A percentile compares a stretch with the other conserved stretches of the same genome.
These are phyloP conservation scores for Meyerozyma carpophila DNA, from an alignment of 1,139 yeast species.

Conservation along the genomic window DNA sequence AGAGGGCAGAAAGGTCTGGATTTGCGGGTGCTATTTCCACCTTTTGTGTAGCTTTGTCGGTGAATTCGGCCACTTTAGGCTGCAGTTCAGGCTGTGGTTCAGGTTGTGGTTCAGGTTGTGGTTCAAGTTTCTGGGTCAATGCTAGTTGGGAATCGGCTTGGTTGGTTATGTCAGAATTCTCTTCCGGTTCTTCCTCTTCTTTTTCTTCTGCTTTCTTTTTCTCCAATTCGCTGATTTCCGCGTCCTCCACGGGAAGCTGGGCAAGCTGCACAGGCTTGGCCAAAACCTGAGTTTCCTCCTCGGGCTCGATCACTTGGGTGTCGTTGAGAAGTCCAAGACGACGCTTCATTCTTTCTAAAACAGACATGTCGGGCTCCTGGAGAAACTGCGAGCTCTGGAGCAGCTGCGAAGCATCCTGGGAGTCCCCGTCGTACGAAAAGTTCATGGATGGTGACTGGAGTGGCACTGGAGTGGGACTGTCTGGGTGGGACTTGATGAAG, in stretches of 20 bases:
- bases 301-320: background rate
- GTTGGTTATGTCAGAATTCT: background rate
- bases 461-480: no score
- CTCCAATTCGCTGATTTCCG: slow-evolving; percentile 5
- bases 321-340: background rate
- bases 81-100: background rate
- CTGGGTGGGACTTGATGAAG: no score
- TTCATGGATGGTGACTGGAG: no score
- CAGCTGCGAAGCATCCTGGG: background rate
- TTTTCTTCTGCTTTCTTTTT: slow-evolving; percentile 2
- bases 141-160: no score
- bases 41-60: background rate
- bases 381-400: background rate
- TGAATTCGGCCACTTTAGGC: no score
- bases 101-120: background rate
- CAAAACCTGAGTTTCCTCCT: background rate
- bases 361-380: background rate
- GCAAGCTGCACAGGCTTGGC: slow-evolving; percentile 7
- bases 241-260: slow-evolving; percentile 10
- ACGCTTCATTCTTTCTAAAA: slow-evolving; percentile 1
- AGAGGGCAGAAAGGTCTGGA: background rate
- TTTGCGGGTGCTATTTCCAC: background rate
- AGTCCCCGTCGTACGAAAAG: background rate
- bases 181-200: slow-evolving; percentile 2
- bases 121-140: no score